These are phyloP conservation scores for Glomus cerebriforme DNA, from an alignment of 192 early-diverging fungal species.

Conservation along the genomic window DNA sequence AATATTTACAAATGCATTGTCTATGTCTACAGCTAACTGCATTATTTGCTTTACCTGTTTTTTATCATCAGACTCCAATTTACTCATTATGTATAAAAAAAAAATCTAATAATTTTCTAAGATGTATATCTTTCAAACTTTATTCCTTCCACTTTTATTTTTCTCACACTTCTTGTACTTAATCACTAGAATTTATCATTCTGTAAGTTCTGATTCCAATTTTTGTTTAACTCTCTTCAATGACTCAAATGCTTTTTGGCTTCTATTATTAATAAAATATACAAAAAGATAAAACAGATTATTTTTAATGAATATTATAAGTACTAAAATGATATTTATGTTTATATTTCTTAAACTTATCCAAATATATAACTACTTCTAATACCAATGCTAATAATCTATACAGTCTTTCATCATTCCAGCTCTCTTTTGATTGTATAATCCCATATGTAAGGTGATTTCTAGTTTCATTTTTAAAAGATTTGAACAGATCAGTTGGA, in stretches of 20 bases:
- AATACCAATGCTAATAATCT: not conserved
- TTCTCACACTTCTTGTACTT: not conserved
- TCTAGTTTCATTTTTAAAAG: not conserved
- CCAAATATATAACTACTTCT: not conserved
- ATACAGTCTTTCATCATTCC: not conserved
- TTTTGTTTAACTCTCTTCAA: not conserved
- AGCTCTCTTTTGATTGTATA: slow-evolving; percentile 2
- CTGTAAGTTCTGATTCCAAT: not conserved
- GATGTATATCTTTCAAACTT: not conserved
- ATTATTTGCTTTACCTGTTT: not conserved
- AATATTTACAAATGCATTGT: not conserved
- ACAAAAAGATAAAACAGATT: not conserved
- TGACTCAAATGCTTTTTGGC: not conserved
- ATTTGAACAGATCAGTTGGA: not conserved
- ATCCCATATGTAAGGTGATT: not conserved
- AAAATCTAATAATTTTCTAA: not conserved
- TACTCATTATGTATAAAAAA: not conserved
- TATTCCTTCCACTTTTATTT: not conserved
- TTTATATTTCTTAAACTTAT: not conserved
- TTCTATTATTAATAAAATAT: slow-evolving; percentile 1
- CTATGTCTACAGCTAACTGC: not conserved
- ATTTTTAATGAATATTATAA: slow-evolving; percentile 3
- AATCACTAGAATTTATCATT: not conserved
- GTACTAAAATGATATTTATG: too few species aligned
- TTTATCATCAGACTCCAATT: not conserved